Evolutionary conservation across 805 yeast species (phyloP), one percentile per base, ranked within the genome.

Genomic region (Lachancea waltii): DNA sequence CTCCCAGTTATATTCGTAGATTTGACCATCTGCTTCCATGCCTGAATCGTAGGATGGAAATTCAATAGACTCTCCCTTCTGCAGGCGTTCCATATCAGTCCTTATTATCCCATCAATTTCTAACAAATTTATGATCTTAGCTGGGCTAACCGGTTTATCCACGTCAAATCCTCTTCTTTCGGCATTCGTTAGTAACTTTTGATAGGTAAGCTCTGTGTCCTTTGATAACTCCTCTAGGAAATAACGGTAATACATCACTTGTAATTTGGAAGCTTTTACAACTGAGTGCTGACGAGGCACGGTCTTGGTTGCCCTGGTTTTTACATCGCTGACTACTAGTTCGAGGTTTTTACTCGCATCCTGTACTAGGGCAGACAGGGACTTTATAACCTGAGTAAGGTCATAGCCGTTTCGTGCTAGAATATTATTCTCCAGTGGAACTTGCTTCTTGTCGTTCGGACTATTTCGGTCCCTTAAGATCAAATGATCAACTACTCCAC

Each of bases 401-500:
- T 38, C 43, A 15, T 16, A 5, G 16, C 22, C n/a, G n/a, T n/a
- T n/a, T n/a, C n/a, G n/a, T n/a, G n/a, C n/a, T n/a, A n/a, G n/a
- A n/a, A n/a, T n/a, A n/a, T n/a, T n/a, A n/a, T n/a, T n/a, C n/a
- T n/a, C n/a, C n/a, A n/a, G 30, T 14, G 34, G 39, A 36, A 7
- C 35, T n/a, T 4, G 27, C 10, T n/a, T n/a, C 16, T 16, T 13
- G 16, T 19, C 14, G 26, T n/a, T n/a, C n/a, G n/a, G n/a, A n/a
- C n/a, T n/a, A n/a, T 26, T 25, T 27, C 30, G 19, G 18, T 19
- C 15, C 33, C 35, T 17, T 18, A 30, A 61, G 24, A 42, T 40
- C 13, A 79, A 42, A 42, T 70, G 70, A 55, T 81, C 89, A 18
- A 80, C 70, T 1, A 81, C 63, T 2, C 89, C 92, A 51, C 84